Evolutionary conservation across 2,329 filamentous ascomycete genomes (phyloP).

Genomic region (Alternaria hordeiaustralica): DNA sequence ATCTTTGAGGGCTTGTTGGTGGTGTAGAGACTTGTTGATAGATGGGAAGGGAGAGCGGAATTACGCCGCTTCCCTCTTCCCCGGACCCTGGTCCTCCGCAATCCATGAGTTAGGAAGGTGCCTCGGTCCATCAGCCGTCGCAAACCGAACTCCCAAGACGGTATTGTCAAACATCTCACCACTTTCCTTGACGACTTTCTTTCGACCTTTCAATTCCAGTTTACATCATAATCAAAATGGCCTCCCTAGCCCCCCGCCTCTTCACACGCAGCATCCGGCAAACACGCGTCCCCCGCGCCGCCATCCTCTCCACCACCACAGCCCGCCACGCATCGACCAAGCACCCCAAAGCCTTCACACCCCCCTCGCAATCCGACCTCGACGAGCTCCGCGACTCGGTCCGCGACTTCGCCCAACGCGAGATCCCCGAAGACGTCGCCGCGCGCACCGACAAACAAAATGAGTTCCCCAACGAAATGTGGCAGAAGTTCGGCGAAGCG

Average conservation of each 20-base stretch:
- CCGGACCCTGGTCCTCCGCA: slow-evolving; percentile 25
- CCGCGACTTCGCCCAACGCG: slow-evolving; percentile 84
- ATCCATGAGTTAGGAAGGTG: slow-evolving; percentile 14
- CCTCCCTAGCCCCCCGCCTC: slow-evolving; percentile 41
- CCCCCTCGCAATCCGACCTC: slow-evolving; percentile 75
- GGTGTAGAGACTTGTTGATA: background rate
- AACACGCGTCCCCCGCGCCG: slow-evolving; percentile 23
- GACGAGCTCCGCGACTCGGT: slow-evolving; percentile 82
- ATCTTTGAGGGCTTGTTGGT: slow-evolving; percentile 22
- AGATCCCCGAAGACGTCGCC: slow-evolving; percentile 84
- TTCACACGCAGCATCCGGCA: slow-evolving; percentile 51
- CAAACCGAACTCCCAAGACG: slow-evolving; percentile 20
- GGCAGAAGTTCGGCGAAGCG: slow-evolving; percentile 90
- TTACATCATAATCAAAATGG: slow-evolving; percentile 33
- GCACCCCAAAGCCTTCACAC: slow-evolving; percentile 70
- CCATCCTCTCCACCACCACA: slow-evolving; percentile 16
- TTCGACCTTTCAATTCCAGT: background rate
- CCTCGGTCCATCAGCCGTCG: slow-evolving; percentile 35
- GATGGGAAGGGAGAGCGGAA: slow-evolving; percentile 15
- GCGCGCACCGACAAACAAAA: slow-evolving; percentile 83
- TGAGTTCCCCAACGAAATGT: slow-evolving; percentile 89
- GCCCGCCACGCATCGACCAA: slow-evolving; percentile 67
- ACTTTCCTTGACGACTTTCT: background rate
- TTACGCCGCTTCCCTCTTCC: slow-evolving; percentile 20
- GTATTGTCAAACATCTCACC: slow-evolving; percentile 7